These are phyloP conservation scores for Malbranchea zuffiana DNA, from an alignment of 2,329 filamentous ascomycete genomes.

Conservation along the genomic window DNA sequence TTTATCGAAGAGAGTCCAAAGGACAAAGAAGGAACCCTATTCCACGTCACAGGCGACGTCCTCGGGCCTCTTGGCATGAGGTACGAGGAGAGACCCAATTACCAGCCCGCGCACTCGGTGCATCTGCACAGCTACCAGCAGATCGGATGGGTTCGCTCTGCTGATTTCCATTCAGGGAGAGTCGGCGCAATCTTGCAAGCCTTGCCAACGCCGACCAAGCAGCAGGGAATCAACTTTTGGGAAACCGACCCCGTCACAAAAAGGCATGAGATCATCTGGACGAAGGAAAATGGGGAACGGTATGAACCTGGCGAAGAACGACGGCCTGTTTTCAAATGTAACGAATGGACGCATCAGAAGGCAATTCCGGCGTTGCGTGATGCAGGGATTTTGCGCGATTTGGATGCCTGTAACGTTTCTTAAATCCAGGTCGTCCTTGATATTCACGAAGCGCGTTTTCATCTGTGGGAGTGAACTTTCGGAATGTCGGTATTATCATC, in stretches of 20 bases:
- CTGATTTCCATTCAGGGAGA: constrained; percentile 12
- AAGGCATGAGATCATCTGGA: constrained; percentile 13
- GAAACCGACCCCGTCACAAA: constrained; percentile 7
- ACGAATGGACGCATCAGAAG: constrained; percentile 13
- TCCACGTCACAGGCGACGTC: constrained; percentile 15
- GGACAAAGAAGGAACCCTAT: constrained; percentile 5
- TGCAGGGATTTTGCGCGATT: constrained; percentile 11
- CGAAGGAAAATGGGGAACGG: constrained; percentile 12
- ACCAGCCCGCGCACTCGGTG: not conserved
- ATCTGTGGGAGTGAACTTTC: no score
- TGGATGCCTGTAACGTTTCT: no score
- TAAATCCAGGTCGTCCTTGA: no score
- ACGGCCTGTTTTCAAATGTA: constrained; percentile 14
- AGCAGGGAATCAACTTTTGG: constrained; percentile 15
- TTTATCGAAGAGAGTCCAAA: constrained; percentile 10
- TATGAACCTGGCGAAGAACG: constrained; percentile 12
- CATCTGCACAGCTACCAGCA: constrained; percentile 9
- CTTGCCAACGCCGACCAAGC: constrained; percentile 11
- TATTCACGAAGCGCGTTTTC: no score
- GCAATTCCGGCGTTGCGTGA: constrained; percentile 14
- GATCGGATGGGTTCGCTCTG: constrained; percentile 10
- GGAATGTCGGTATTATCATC: no score
- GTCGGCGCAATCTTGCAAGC: constrained; percentile 11
- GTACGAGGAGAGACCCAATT: constrained; percentile 11
- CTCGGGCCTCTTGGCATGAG: constrained; percentile 11